phyloP scores from a whole-genome alignment of 805 yeast genomes.

The Blastobotrys peoriensis region DNA sequence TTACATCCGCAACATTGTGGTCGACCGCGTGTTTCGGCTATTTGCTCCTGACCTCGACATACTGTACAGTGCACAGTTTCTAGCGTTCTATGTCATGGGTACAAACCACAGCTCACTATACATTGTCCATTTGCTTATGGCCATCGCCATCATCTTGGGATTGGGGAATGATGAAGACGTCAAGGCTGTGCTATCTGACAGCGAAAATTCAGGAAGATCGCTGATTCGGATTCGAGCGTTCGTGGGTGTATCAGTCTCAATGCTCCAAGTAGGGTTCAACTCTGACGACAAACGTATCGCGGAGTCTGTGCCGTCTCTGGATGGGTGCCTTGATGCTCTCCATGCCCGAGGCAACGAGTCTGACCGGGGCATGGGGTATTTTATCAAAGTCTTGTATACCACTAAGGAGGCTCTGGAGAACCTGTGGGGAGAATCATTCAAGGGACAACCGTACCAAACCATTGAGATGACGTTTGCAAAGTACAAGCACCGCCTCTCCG shows the following conservation, averaged over 20 bases:
- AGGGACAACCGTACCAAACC: not conserved
- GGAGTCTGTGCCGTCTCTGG: not conserved
- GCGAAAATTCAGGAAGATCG: not conserved
- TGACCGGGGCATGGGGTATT: not conserved
- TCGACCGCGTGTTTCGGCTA: not conserved
- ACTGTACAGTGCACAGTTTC: not conserved
- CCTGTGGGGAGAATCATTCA: not conserved
- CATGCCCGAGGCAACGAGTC: not conserved
- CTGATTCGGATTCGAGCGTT: not conserved
- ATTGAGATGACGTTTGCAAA: not conserved
- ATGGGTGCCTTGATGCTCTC: not conserved
- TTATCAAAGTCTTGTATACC: not conserved
- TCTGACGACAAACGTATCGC: not conserved
- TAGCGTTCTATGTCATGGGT: not conserved
- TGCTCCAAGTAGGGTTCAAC: not conserved
- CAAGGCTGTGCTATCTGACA: not conserved
- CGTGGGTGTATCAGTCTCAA: not conserved
- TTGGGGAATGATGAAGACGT: not conserved
- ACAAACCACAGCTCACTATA: not conserved
- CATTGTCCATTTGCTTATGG: not conserved
- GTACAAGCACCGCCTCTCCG: not conserved
- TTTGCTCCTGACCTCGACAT: not conserved
- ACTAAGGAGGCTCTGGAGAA: not conserved
- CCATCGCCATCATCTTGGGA: not conserved
- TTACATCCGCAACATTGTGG: not conserved